Base-by-base conservation (phyloP, 768 basidiomycete species). In the Mycena alexandri region DNA sequence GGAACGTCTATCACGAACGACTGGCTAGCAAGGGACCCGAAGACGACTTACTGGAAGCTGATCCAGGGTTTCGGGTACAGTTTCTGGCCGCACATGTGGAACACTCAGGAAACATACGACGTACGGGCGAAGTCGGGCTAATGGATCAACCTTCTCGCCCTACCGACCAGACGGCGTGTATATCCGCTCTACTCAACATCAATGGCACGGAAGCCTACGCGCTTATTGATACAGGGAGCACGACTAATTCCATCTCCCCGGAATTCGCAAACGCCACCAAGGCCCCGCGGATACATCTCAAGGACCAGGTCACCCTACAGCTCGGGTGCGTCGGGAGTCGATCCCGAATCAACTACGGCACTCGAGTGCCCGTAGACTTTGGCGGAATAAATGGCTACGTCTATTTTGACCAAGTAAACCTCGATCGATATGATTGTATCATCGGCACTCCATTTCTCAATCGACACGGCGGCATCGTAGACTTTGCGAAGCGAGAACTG, bases 281-380 rank as follows among this genome's bases (percentile, higher is more conserved):
- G 6, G 50, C 22, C 8, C 22, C 24, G 7, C 9, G 33, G 5
- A 51, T 51, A 6, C 4, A 8, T 2, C 50, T 51, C 5, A 29
- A 1, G 22, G 50, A 51, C 4, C 50, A 34, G 17, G 50, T 51
- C 5, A 51, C 50, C 1, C 50, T 51, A 13, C 50, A 51, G 25
- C 21, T 51, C 5, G 50, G 50, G 2, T 51, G 50, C 50, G 50
- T 51, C 2, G 33, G 50, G 3, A 51, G 50, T 11, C 22, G 33
- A 1, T 51, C 50, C 2, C 10, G 24, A 2, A 51, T 25, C 1
- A 51, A 51, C 24, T 51, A 51, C 17, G 50, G 50, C 11, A 51
- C 50, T 29, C n/a, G 50, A 24, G 22, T 51, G 16, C 52, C 33
- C 16, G 52, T 53, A 2, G 52, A 53, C 29, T 53, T 53, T 17